A percentile compares a stretch with the other conserved stretches of the same genome.
phyloP scores from a whole-genome alignment of 805 yeast genomes.

The Tetrapisispora arboricola region DNA sequence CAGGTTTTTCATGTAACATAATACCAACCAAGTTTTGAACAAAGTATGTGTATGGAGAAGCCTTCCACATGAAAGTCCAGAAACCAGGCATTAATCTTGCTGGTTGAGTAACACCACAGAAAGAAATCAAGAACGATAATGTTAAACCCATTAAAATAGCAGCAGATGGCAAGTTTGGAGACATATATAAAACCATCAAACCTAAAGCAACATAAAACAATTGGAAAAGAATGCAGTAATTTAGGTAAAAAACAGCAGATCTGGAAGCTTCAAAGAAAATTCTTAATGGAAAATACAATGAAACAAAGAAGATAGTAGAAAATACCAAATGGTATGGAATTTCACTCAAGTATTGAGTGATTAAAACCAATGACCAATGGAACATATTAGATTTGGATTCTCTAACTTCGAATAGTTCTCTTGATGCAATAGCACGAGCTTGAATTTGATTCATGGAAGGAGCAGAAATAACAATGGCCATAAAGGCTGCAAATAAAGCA shows the following conservation, averaged over 20 bases:
- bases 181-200: conserved; percentile 42
- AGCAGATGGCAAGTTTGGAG: conserved; percentile 61
- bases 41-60: conserved; percentile 64
- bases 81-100: conserved; percentile 56
- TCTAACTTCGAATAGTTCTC: conserved; percentile 60
- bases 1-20: conserved; percentile 41
- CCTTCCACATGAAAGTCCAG: conserved; percentile 77
- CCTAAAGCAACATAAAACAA: conserved; percentile 40
- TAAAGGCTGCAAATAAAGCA: conserved; percentile 48
- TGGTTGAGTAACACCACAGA: conserved; percentile 63
- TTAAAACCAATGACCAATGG: conserved; percentile 53
- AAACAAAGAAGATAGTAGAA: conserved; percentile 43
- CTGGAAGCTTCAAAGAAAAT: conserved; percentile 33
- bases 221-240: conserved; percentile 37
- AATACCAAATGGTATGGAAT: conserved; percentile 46
- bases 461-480: conserved; percentile 47
- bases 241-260: conserved; percentile 39
- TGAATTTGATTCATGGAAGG: conserved; percentile 53
- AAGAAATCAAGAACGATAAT: conserved; percentile 48
- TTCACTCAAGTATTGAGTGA: conserved; percentile 47
- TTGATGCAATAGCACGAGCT: conserved; percentile 43
- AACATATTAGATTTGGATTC: conserved; percentile 64
- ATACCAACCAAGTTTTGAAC: conserved; percentile 43
- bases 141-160: conserved; percentile 47
- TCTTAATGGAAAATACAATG: conserved; percentile 42